Conservation (phyloP, 1,284 basidiomycete genomes). For the Megacollybia platyphylla region DNA sequence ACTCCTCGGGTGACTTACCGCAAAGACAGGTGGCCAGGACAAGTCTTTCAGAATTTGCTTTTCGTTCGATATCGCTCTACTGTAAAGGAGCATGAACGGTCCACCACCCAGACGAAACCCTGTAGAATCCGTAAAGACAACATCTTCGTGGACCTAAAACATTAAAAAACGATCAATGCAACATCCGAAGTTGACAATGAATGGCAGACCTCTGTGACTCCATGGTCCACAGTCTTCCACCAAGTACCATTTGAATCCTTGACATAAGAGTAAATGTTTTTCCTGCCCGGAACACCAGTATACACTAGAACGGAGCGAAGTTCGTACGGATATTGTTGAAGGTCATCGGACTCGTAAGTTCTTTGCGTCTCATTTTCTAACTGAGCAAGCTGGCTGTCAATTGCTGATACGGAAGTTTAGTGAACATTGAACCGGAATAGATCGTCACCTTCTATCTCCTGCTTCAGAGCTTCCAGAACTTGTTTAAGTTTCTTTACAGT, state of each 20-base stretch:
- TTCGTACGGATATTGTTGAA: constrained; percentile 59
- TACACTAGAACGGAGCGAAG: constrained; percentile 64
- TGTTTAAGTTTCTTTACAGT: constrained; percentile 35
- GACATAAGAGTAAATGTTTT: constrained; percentile 65
- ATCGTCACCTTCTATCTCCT: constrained; percentile 35
- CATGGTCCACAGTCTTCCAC: constrained; percentile 71
- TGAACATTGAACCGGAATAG: background rate
- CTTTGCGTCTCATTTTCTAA: constrained; percentile 28
- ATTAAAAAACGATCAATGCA: constrained; percentile 5
- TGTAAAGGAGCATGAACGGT: constrained; percentile 64
- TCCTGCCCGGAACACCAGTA: constrained; percentile 60
- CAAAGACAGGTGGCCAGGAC: constrained; percentile 24
- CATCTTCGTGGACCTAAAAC: constrained; percentile 51
- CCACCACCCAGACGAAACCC: constrained; percentile 64
- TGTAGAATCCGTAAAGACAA: constrained; percentile 49
- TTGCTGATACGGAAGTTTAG: constrained; percentile 23
- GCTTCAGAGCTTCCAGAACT: constrained; percentile 37
- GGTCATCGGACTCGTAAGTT: constrained; percentile 46
- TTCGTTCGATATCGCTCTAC: constrained; percentile 29
- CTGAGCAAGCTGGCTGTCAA: constrained; percentile 32
- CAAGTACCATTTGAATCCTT: constrained; percentile 42
- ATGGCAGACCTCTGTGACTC: constrained; percentile 42
- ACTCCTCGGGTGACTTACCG: constrained; percentile 13
- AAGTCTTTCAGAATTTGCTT: constrained; percentile 19
- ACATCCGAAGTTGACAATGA: background rate